A percentile compares a stretch with the other conserved stretches of the same genome.
Evolutionary conservation across 1,139 yeast genomes (phyloP).

Genomic region (Taphrina sp.): DNA sequence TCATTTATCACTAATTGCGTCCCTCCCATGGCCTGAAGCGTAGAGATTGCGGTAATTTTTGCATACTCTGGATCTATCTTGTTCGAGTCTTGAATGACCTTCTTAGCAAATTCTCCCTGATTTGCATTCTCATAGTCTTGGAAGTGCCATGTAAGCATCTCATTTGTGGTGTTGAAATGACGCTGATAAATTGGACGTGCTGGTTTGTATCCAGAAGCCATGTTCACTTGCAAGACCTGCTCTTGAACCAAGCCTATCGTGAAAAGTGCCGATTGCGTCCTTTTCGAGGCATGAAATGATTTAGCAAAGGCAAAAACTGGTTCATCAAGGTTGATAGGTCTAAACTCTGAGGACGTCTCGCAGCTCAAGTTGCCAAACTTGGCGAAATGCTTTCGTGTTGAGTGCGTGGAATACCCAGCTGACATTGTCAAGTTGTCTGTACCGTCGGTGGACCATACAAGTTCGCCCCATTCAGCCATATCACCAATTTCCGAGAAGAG

Average conservation of each 20-base stretch:
- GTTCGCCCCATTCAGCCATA: constrained; percentile 28
- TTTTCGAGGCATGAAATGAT: not conserved
- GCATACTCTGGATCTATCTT: constrained; percentile 8
- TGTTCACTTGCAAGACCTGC: constrained; percentile 9
- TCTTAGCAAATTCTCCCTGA: not conserved
- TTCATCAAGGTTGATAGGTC: constrained; percentile 13
- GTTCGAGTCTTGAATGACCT: not conserved
- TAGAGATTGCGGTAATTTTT: constrained; percentile 1
- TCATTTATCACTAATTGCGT: constrained; percentile 15
- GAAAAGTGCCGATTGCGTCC: not conserved
- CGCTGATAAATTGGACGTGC: constrained; percentile 6
- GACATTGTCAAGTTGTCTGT: not conserved
- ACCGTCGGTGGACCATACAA: constrained; percentile 3
- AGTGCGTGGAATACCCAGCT: constrained; percentile 2
- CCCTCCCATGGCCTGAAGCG: constrained; percentile 11
- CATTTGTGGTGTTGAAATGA: not conserved
- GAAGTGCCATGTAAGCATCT: constrained; percentile 12
- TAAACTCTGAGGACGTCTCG: not conserved
- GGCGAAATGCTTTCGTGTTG: constrained; percentile 1
- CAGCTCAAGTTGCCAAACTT: not conserved
- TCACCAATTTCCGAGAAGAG: constrained; percentile 10
- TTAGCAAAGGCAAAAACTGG: constrained; percentile 17
- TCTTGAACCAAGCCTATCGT: constrained; percentile 15
- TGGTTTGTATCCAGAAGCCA: constrained; percentile 5
- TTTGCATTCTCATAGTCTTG: not conserved